These are phyloP conservation scores for Suillus americanus DNA, from an alignment of 768 basidiomycete species.

Conservation along the genomic window DNA sequence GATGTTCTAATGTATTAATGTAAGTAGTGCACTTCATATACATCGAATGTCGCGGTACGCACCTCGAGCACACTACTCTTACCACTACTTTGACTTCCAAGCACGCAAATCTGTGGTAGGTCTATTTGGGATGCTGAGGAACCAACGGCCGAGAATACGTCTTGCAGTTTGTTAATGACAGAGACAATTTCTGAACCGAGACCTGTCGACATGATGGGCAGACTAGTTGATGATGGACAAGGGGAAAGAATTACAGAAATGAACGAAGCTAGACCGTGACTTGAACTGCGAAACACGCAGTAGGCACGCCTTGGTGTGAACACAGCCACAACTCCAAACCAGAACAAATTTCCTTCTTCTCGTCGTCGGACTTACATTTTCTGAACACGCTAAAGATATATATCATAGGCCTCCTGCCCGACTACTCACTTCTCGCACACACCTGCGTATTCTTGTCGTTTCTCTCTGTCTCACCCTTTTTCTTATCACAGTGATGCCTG, in stretches of 20 bases:
- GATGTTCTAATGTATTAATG: constrained; percentile 66
- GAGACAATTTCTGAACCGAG: constrained; percentile 81
- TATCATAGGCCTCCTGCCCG: not conserved
- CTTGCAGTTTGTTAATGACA: constrained; percentile 87
- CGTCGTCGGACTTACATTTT: not conserved
- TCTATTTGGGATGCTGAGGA: constrained; percentile 78
- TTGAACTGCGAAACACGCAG: constrained; percentile 21
- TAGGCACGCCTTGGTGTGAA: constrained; percentile 3
- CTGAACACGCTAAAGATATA: no score
- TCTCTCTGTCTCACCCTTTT: not conserved
- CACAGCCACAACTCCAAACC: constrained; percentile 27
- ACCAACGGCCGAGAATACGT: constrained; percentile 86
- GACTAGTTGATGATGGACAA: constrained; percentile 2
- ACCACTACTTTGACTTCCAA: constrained; percentile 90
- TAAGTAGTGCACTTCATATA: constrained; percentile 9
- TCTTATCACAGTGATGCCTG: not conserved
- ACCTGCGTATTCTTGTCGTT: not conserved
- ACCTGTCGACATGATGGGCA: constrained; percentile 46
- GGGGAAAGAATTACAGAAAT: constrained; percentile 9
- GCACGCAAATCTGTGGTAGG: constrained; percentile 88
- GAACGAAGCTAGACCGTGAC: constrained; percentile 10
- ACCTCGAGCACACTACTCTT: constrained; percentile 94
- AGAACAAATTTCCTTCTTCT: constrained; percentile 8
- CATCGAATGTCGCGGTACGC: constrained; percentile 17
- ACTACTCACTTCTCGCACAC: not conserved